Evolutionary conservation across 2,329 filamentous ascomycete genomes (phyloP).

Genomic region (Aspergillus transmontanensis): DNA sequence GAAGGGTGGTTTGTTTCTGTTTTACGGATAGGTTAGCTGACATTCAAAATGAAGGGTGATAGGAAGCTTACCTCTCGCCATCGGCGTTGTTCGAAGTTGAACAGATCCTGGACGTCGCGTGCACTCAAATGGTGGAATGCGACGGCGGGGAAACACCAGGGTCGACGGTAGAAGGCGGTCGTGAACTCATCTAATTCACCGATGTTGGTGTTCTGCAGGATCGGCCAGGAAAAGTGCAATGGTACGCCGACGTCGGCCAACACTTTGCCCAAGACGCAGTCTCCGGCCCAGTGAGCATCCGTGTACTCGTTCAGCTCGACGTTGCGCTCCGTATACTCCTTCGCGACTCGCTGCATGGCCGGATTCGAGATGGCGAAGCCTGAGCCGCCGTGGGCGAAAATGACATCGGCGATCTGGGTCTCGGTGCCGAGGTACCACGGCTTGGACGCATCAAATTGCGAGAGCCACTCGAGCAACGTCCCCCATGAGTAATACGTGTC

Average conservation of each 20-base stretch:
- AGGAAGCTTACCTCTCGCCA: conserved; percentile 62
- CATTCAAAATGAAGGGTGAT: neutral
- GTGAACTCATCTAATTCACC: conserved; percentile 49
- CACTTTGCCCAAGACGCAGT: conserved; percentile 54
- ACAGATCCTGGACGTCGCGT: conserved; percentile 46
- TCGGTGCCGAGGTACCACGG: conserved; percentile 58
- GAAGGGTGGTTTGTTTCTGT: conserved; percentile 17
- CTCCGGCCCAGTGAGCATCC: conserved; percentile 51
- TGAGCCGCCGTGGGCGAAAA: conserved; percentile 58
- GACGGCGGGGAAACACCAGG: conserved; percentile 55
- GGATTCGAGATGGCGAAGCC: conserved; percentile 56
- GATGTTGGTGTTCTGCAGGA: conserved; percentile 46
- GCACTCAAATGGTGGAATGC: conserved; percentile 54
- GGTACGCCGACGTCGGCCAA: conserved; percentile 50
- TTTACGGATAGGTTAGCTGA: conserved; percentile 6
- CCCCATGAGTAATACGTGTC: conserved; percentile 61
- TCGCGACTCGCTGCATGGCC: conserved; percentile 49
- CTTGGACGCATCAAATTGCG: conserved; percentile 50
- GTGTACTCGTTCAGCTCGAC: conserved; percentile 51
- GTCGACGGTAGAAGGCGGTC: conserved; percentile 40
- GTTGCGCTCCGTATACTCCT: conserved; percentile 46
- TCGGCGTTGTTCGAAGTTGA: conserved; percentile 52
- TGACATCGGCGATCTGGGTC: conserved; percentile 52
- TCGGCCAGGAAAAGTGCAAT: conserved; percentile 52
- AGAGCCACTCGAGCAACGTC: conserved; percentile 57